Evolutionary conservation across 2,329 filamentous ascomycete species (phyloP).

Genomic region (Colletotrichum eremochloae): DNA sequence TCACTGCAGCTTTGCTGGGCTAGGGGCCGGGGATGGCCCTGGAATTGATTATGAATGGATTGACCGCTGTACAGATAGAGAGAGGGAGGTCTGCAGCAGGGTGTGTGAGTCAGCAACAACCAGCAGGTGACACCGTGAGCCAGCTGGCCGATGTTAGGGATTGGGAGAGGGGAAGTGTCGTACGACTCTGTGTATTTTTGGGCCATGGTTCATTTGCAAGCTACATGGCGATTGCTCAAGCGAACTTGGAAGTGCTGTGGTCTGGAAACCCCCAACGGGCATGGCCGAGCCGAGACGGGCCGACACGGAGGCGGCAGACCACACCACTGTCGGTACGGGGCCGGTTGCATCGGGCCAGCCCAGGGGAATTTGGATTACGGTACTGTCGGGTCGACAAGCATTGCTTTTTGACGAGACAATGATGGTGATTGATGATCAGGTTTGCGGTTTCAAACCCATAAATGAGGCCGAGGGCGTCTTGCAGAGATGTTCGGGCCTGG

Average conservation of each 20-base stretch:
- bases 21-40: constrained; percentile 3
- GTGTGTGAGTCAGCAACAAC: constrained; percentile 26
- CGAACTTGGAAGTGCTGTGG: too few relatives aligned
- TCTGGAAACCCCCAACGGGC: constrained; percentile 4
- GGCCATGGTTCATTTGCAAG: neutral
- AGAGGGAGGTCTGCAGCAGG: neutral
- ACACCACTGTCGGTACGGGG: constrained; percentile 17
- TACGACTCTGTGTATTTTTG: constrained; percentile 25
- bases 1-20: constrained; percentile 16
- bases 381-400: neutral
- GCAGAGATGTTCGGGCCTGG: neutral
- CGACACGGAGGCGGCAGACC: constrained; percentile 12
- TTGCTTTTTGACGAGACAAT: neutral
- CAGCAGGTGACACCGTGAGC: constrained; percentile 8
- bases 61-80: too few relatives aligned
- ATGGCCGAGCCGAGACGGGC: constrained; percentile 8
- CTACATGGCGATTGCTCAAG: neutral
- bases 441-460: neutral
- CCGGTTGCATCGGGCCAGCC: constrained; percentile 22
- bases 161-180: constrained; percentile 21
- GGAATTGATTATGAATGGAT: constrained; percentile 7
- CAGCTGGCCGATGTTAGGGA: constrained; percentile 2
- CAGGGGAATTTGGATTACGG: neutral
- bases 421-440: neutral
- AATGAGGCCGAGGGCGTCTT: too few relatives aligned